These are phyloP conservation scores for Domatiomyces globalis DNA, from an alignment of 2,329 filamentous ascomycete genomes.

Conservation along the genomic window DNA sequence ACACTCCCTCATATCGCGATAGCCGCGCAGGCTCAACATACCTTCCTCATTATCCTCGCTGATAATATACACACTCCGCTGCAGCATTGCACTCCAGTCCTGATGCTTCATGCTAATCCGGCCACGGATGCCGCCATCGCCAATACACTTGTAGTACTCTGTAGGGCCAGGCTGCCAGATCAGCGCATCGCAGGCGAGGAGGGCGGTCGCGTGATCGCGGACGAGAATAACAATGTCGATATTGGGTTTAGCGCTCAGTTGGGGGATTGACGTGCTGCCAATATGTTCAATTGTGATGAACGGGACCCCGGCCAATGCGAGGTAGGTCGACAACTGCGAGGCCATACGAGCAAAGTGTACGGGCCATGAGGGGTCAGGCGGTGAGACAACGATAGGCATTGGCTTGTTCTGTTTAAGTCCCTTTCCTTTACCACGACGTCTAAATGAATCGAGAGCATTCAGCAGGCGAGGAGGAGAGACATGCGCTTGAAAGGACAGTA, in stretches of 20 bases:
- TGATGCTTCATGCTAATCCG: slow-evolving; percentile 14
- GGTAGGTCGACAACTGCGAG: slow-evolving; percentile 8
- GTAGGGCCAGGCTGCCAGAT: slow-evolving; percentile 11
- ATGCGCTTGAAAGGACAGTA: not conserved
- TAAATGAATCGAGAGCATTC: not conserved
- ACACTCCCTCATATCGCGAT: slow-evolving; percentile 3
- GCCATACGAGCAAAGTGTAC: slow-evolving; percentile 8
- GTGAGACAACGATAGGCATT: slow-evolving; percentile 4
- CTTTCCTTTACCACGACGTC: not conserved
- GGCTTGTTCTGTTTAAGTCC: not conserved
- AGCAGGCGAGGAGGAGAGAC: not conserved
- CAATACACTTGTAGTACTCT: slow-evolving; percentile 15
- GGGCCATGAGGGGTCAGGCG: slow-evolving; percentile 11
- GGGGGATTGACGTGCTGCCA: slow-evolving; percentile 14
- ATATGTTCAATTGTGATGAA: slow-evolving; percentile 15
- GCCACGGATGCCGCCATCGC: slow-evolving; percentile 16
- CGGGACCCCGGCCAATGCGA: slow-evolving; percentile 4
- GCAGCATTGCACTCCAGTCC: slow-evolving; percentile 1
- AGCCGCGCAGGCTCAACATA: slow-evolving; percentile 11
- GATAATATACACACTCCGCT: slow-evolving; percentile 16
- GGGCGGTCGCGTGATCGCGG: slow-evolving; percentile 3
- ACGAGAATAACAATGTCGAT: slow-evolving; percentile 17
- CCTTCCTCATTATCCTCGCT: slow-evolving; percentile 8
- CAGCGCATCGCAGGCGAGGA: slow-evolving; percentile 10
- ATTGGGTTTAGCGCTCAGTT: slow-evolving; percentile 14